Conservation (phyloP, 352 stramenopile species). For the Achlya hypogyna region DNA sequence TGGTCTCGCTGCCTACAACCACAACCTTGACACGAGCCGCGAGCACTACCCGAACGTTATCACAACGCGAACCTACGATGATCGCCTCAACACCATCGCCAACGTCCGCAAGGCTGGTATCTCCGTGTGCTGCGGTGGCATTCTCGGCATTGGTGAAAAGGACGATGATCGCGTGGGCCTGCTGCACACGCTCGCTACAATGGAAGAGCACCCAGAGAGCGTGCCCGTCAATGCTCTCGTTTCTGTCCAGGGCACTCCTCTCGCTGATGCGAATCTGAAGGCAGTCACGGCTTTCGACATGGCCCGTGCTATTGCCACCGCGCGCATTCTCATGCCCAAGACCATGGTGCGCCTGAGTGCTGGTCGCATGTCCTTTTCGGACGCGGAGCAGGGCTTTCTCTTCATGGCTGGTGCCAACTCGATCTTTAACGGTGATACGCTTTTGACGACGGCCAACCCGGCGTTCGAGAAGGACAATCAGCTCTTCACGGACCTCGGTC, state of each 20-base stretch:
- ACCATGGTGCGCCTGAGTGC: conserved; percentile 96
- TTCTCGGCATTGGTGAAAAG: conserved; percentile 93
- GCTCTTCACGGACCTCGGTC: conserved; percentile 92
- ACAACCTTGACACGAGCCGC: conserved; percentile 97
- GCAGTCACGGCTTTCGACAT: conserved; percentile 94
- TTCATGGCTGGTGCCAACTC: conserved; percentile 98
- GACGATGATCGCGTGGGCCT: conserved; percentile 91
- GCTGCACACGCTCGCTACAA: conserved; percentile 93
- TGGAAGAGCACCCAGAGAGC: conserved; percentile 93
- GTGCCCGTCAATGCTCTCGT: conserved; percentile 96
- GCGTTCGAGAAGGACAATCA: conserved; percentile 92
- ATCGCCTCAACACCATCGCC: conserved; percentile 93
- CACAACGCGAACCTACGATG: conserved; percentile 93
- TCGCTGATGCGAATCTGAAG: conserved; percentile 84
- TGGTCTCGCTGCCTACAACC: conserved; percentile 97
- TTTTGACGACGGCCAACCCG: conserved; percentile 95
- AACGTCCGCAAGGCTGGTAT: conserved; percentile 97
- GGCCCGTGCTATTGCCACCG: conserved; percentile 96
- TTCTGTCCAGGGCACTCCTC: conserved; percentile 90
- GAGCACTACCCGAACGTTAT: conserved; percentile 98
- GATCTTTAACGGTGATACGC: conserved; percentile 97
- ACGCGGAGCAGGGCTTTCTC: conserved; percentile 94
- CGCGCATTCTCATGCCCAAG: conserved; percentile 95
- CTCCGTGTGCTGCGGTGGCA: conserved; percentile 96
- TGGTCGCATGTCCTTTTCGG: conserved; percentile 93